Percentiles rank a stretch among this genome's conserved stretches.
These are phyloP conservation scores for Phytophthora tubulina DNA, from an alignment of 352 stramenopile genomes.

Conservation along the genomic window DNA sequence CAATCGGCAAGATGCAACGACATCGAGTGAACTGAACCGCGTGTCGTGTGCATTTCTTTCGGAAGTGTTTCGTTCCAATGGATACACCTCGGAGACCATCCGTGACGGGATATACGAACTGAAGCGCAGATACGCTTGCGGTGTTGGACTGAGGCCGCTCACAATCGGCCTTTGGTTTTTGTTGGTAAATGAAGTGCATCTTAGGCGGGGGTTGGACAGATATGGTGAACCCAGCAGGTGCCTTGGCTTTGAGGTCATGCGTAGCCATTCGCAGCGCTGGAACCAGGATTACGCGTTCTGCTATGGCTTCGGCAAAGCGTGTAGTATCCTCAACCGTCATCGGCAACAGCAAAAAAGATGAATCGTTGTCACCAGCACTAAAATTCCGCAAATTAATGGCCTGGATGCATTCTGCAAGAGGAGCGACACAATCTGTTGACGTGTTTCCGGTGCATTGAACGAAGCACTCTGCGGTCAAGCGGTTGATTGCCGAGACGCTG, in stretches of 20 bases:
- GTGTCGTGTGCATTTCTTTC: constrained; percentile 69
- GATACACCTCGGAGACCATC: constrained; percentile 62
- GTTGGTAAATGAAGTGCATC: constrained; percentile 55
- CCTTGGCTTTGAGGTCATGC: constrained; percentile 60
- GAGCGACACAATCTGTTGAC: constrained; percentile 13
- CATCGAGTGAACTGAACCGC: constrained; percentile 65
- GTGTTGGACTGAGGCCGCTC: neutral
- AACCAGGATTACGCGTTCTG: constrained; percentile 43
- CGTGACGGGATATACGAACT: constrained; percentile 54
- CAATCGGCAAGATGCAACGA: constrained; percentile 66
- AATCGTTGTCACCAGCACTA: constrained; percentile 36
- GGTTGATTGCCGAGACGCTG: constrained; percentile 51
- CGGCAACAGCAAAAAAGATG: constrained; percentile 31
- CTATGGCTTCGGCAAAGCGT: constrained; percentile 52
- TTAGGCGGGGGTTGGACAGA: constrained; percentile 55
- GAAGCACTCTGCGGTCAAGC: constrained; percentile 52
- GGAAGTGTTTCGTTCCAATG: constrained; percentile 59
- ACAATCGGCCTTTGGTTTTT: neutral
- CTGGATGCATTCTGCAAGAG: constrained; percentile 58
- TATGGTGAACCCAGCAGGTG: constrained; percentile 44
- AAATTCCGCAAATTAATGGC: constrained; percentile 68
- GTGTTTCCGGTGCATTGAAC: constrained; percentile 33
- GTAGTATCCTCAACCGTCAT: constrained; percentile 53
- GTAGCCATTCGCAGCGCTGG: constrained; percentile 60
- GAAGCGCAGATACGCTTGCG: constrained; percentile 1